Evolutionary conservation across 176 grass and related monocot genomes (phyloP), one percentile per base, ranked within the genome.

Genomic region (Stipa capillata): DNA sequence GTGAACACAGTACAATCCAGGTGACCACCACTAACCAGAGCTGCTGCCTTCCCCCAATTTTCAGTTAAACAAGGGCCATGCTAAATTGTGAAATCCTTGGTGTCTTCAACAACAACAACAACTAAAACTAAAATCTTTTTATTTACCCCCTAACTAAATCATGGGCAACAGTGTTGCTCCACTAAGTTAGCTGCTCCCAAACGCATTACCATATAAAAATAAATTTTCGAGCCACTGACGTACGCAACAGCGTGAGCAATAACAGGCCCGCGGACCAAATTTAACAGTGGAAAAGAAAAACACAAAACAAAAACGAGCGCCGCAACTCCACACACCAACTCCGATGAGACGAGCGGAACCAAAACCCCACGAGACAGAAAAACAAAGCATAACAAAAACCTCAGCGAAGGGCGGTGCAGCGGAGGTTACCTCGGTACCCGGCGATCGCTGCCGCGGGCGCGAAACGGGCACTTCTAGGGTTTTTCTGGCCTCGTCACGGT

Each of bases 381-480:
- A 6, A 15, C 21, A 39, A 3, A 20, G 7, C 4, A n/a, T n/a
- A n/a, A n/a, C 36, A 6, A 62, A 61, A 47, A 32, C 3, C 27
- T 66, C 40, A 6, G 9, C 29, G 36, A 6, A 14, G 79, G 23
- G 4, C 29, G 34, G 54, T 24, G 49, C n/a, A n/a, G 2, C 0
- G 17, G 25, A 6, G 34, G 27, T 49, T 77, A 59, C 81, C 86
- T 80, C 13, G 63, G 78, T 57, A 25, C 20, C 76, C 51, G 75
- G 24, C 48, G 41, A 39, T 37, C 24, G 44, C 59, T 10, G 17
- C 27, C 8, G 69, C 67, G 39, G 39, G 33, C 2, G 20, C 60
- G n/a, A n/a, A n/a, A 7, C 2, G 9, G 13, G 27, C 41, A n/a
- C n/a, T n/a, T 65, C 37, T 47, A 41, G 82, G 9, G 15, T 39